phyloP scores from a whole-genome alignment of 352 stramenopile genomes.

The Globisporangium emineosum region DNA sequence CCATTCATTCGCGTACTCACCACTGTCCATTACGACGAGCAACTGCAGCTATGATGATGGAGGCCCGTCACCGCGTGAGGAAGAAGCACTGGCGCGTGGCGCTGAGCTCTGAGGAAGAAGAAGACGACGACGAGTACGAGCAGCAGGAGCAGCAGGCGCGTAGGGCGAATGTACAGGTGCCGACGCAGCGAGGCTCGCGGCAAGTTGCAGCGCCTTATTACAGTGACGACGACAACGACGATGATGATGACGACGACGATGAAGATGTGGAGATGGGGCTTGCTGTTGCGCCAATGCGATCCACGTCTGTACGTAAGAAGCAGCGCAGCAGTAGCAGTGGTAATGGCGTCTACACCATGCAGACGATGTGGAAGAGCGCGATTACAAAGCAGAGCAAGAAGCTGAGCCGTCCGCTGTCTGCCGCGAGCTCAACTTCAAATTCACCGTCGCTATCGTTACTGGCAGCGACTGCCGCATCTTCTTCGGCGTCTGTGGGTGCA shows the following conservation, averaged over 20 bases:
- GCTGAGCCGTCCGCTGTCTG: neutral
- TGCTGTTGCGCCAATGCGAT: neutral
- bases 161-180: neutral
- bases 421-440: neutral
- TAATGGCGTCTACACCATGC: neutral
- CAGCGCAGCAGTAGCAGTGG: neutral
- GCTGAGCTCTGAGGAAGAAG: slow-evolving; percentile 2
- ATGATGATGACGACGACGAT: neutral
- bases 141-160: slow-evolving; percentile 1
- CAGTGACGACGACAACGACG: neutral
- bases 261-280: neutral
- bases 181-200: neutral
- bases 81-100: slow-evolving; percentile 1
- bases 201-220: neutral
- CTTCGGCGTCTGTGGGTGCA: neutral
- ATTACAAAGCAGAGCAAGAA: neutral
- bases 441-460: neutral
- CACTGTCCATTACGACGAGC: neutral
- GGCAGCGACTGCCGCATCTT: neutral
- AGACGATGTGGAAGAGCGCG: neutral
- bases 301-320: neutral
- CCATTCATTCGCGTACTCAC: neutral
- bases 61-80: neutral
- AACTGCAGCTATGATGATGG: neutral
- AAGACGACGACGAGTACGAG: neutral